Conservation (phyloP, 1,284 basidiomycete species). For the Malassezia sympodialis region DNA sequence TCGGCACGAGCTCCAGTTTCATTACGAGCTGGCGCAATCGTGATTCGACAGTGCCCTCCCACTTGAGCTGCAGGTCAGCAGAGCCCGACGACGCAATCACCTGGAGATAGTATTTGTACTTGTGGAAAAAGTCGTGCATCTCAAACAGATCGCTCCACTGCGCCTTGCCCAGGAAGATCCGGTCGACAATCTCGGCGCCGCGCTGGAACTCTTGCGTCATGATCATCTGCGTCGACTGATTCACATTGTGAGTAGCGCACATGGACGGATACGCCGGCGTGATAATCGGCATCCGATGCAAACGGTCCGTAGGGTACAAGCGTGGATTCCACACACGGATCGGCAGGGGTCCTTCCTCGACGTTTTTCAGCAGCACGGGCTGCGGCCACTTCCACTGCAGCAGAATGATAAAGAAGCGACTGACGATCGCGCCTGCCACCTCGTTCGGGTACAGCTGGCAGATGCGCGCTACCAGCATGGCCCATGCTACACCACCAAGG, state of each 20-base stretch:
- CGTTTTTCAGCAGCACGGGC: constrained; percentile 79
- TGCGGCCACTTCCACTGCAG: constrained; percentile 98
- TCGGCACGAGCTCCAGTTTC: constrained; percentile 91
- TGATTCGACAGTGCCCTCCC: constrained; percentile 96
- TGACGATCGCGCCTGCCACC: constrained; percentile 85
- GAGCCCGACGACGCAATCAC: constrained; percentile 76
- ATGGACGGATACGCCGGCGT: constrained; percentile 99
- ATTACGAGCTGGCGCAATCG: constrained; percentile 88
- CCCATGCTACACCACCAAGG: constrained; percentile 96
- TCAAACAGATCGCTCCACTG: constrained; percentile 70
- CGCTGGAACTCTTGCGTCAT: constrained; percentile 93
- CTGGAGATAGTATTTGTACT: constrained; percentile 97
- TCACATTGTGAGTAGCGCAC: constrained; percentile 98
- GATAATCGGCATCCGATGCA: constrained; percentile 99
- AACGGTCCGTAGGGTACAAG: constrained; percentile 80
- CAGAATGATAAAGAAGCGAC: constrained; percentile 92
- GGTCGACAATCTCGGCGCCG: constrained; percentile 85
- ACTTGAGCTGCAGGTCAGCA: constrained; percentile 80
- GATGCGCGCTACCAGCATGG: constrained; percentile 92
- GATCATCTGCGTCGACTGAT: constrained; percentile 85
- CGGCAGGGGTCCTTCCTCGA: constrained; percentile 84
- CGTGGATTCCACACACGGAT: constrained; percentile 97
- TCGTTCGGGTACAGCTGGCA: constrained; percentile 97
- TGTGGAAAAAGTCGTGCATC: constrained; percentile 92
- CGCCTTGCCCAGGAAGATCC: constrained; percentile 72